phyloP scores from a whole-genome alignment of 805 yeast genomes.

The Metschnikowia rubicola region DNA sequence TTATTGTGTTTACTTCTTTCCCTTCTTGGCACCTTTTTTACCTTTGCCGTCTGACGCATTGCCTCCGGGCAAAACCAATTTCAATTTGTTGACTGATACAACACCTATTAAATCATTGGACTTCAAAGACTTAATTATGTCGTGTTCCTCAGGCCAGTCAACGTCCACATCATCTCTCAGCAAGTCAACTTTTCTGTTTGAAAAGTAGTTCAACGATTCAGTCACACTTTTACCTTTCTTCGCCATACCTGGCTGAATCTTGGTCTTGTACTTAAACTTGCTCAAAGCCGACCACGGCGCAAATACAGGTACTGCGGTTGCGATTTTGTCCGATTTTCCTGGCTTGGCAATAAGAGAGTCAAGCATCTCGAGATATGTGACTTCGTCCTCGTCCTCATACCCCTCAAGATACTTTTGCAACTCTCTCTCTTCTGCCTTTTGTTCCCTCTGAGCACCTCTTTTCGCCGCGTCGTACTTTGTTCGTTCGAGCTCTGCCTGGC shows the following conservation, averaged over 20 bases:
- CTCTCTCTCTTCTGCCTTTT: slow-evolving; percentile 45
- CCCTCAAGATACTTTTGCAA: slow-evolving; percentile 41
- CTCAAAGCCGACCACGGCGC: slow-evolving; percentile 87
- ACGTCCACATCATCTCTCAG: slow-evolving; percentile 44
- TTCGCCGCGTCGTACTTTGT: slow-evolving; percentile 31
- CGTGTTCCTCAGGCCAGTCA: slow-evolving; percentile 73
- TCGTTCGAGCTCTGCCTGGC: slow-evolving; percentile 20
- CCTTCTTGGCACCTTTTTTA: slow-evolving; percentile 23
- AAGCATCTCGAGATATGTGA: slow-evolving; percentile 39
- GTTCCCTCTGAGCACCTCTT: slow-evolving; percentile 38
- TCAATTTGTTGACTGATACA: slow-evolving; percentile 70
- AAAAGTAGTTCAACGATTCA: slow-evolving; percentile 62
- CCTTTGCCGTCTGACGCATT: slow-evolving; percentile 18
- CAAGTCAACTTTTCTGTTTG: slow-evolving; percentile 42
- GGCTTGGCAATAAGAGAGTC: slow-evolving; percentile 48
- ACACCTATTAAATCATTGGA: slow-evolving; percentile 64
- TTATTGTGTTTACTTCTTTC: slow-evolving; percentile 9
- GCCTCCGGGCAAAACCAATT: slow-evolving; percentile 54
- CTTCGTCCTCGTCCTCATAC: slow-evolving; percentile 25
- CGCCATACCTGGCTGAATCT: slow-evolving; percentile 71
- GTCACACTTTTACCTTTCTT: slow-evolving; percentile 85
- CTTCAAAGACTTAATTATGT: slow-evolving; percentile 51
- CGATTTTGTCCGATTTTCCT: slow-evolving; percentile 46
- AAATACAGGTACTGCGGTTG: slow-evolving; percentile 76
- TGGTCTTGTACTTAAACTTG: slow-evolving; percentile 76